Evolutionary conservation across 176 grass and related monocot species (phyloP).

Genomic region (Leersia perrieri): DNA sequence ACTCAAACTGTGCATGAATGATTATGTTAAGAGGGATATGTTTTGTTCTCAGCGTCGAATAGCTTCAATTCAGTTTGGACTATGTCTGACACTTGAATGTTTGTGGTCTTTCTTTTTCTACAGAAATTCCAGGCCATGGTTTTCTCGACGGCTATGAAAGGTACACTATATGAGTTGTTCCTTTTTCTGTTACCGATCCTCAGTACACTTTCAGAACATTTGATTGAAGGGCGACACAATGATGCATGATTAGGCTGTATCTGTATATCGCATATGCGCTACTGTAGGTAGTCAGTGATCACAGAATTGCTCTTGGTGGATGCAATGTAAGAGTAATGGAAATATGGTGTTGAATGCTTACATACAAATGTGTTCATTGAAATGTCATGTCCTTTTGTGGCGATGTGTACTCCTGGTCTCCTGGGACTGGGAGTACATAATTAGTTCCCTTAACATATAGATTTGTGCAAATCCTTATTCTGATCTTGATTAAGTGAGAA

Average conservation of each 20-base stretch:
- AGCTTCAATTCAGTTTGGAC: not conserved
- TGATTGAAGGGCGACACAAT: not conserved
- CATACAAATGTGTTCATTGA: not conserved
- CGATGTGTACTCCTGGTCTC: not conserved
- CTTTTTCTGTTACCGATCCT: not conserved
- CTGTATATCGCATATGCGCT: not conserved
- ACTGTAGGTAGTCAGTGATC: not conserved
- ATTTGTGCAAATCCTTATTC: not conserved
- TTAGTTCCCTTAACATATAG: not conserved
- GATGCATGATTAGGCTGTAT: not conserved
- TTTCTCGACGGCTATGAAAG: conserved; percentile 42
- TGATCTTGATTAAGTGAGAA: too few species aligned
- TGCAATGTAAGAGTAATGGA: not conserved
- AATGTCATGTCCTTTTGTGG: not conserved
- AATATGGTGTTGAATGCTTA: conserved; percentile 15
- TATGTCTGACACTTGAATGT: not conserved
- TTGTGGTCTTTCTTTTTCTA: conserved; percentile 13
- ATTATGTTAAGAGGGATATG: not conserved
- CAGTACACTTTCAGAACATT: not conserved
- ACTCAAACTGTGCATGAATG: not conserved
- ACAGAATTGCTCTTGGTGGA: not conserved
- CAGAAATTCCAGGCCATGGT: conserved; percentile 47
- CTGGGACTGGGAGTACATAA: not conserved
- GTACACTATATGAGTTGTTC: conserved; percentile 13
- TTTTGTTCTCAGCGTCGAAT: not conserved